These are phyloP conservation scores for Xylariomycetidae sp. DNA, from an alignment of 2,329 filamentous ascomycete genomes.

Conservation along the genomic window DNA sequence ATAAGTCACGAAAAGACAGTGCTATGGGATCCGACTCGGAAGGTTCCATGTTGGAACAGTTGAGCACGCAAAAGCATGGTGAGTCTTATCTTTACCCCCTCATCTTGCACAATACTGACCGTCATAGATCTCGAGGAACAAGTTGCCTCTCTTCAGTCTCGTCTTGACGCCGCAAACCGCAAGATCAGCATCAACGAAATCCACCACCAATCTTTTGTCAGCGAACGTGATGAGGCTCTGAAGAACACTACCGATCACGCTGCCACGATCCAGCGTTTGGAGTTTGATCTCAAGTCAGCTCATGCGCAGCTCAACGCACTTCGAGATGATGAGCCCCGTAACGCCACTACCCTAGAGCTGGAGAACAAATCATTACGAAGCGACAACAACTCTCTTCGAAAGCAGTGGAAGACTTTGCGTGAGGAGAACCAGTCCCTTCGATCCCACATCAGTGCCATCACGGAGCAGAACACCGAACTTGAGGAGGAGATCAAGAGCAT, in stretches of 20 bases:
- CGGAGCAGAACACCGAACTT: conserved; percentile 38
- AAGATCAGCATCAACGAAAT: conserved; percentile 58
- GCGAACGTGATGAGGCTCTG: conserved; percentile 60
- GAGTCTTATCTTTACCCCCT: conserved; percentile 27
- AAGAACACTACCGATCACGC: conserved; percentile 49
- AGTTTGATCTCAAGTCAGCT: conserved; percentile 12
- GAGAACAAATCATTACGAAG: conserved; percentile 36
- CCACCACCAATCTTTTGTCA: conserved; percentile 53
- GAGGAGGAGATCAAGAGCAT: conserved; percentile 27
- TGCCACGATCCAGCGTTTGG: conserved; percentile 42
- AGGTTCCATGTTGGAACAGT: conserved; percentile 35
- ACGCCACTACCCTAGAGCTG: conserved; percentile 30
- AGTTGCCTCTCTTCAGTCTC: conserved; percentile 53
- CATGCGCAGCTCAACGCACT: conserved; percentile 10
- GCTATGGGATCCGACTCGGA: conserved; percentile 39
- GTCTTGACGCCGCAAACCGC: conserved; percentile 56
- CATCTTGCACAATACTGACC: conserved; percentile 7
- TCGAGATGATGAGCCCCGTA: conserved; percentile 20
- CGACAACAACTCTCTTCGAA: conserved; percentile 35
- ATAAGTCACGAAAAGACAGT: conserved; percentile 36
- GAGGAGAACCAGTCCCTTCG: conserved; percentile 41
- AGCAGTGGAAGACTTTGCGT: conserved; percentile 37
- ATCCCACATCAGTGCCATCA: conserved; percentile 33
- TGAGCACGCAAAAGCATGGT: conserved; percentile 50
- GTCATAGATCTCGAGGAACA: conserved; percentile 50